Evolutionary conservation across 805 yeast species (phyloP).

Genomic region (Sungouiozyma ichnusensis): DNA sequence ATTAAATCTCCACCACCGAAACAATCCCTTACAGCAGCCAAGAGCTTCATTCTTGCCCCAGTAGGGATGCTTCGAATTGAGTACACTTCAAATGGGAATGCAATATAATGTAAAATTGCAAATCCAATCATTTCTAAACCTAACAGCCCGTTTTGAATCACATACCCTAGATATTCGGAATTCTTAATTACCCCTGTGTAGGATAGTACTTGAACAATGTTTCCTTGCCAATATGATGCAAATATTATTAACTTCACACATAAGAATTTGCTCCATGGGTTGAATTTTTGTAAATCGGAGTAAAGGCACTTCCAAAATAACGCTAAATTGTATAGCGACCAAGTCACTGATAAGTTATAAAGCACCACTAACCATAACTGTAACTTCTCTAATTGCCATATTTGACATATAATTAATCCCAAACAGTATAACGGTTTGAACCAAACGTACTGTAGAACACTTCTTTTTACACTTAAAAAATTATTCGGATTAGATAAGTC

Average conservation of each 20-base stretch:
- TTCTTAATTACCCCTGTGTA: slow-evolving; percentile 34
- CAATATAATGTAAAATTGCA: slow-evolving; percentile 79
- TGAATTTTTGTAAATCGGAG: slow-evolving; percentile 60
- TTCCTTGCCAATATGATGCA: slow-evolving; percentile 97
- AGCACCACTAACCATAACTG: slow-evolving; percentile 49
- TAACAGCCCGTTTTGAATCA: slow-evolving; percentile 67
- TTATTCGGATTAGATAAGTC: slow-evolving; percentile 83
- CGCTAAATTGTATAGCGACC: slow-evolving; percentile 77
- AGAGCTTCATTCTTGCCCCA: slow-evolving; percentile 52
- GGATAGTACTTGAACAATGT: slow-evolving; percentile 44
- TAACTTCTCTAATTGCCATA: slow-evolving; percentile 38
- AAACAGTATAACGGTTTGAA: slow-evolving; percentile 74
- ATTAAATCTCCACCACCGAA: slow-evolving; percentile 67
- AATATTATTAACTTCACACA: slow-evolving; percentile 90
- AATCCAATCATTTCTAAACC: slow-evolving; percentile 80
- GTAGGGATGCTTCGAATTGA: slow-evolving; percentile 51
- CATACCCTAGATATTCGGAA: slow-evolving; percentile 35
- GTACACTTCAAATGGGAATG: slow-evolving; percentile 73
- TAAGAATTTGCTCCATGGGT: slow-evolving; percentile 86
- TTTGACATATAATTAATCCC: slow-evolving; percentile 36
- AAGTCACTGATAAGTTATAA: slow-evolving; percentile 71
- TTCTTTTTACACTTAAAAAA: slow-evolving; percentile 67
- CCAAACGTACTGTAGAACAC: slow-evolving; percentile 92
- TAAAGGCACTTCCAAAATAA: slow-evolving; percentile 89
- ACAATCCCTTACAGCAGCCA: slow-evolving; percentile 64